Percentiles rank a stretch among this genome's conserved stretches.
phyloP scores from a whole-genome alignment of 2,329 filamentous ascomycete genomes.

The Aspergillus sp. region DNA sequence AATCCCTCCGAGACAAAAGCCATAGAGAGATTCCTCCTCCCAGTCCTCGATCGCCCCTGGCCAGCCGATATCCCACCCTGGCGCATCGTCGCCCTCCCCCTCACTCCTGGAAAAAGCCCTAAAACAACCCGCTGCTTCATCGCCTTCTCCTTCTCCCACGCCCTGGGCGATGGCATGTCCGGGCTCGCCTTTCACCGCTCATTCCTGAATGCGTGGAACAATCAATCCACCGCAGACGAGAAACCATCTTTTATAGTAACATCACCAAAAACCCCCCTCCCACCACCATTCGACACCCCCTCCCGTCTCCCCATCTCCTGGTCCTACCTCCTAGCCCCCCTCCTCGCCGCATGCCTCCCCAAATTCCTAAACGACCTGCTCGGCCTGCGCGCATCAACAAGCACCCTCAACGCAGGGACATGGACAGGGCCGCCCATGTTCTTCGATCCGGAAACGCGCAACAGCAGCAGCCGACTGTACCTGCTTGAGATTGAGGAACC shows the following conservation, averaged over 20 bases:
- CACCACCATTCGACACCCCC: conserved; percentile 40
- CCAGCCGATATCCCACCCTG: conserved; percentile 39
- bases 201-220: conserved; percentile 29
- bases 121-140: conserved; percentile 30
- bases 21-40: conserved; percentile 27
- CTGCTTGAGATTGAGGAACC: conserved; percentile 32
- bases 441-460: conserved; percentile 22
- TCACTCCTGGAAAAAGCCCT: conserved; percentile 13
- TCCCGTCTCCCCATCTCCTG: conserved; percentile 45
- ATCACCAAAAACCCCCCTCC: conserved; percentile 22
- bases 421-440: conserved; percentile 34
- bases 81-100: conserved; percentile 41
- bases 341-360: conserved; percentile 42
- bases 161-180: conserved; percentile 45
- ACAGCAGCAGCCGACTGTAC: conserved; percentile 30
- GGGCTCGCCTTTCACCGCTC: conserved; percentile 45
- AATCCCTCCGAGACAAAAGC: conserved; percentile 10
- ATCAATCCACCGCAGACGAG: background rate
- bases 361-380: conserved; percentile 31
- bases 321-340: conserved; percentile 43
- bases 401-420: conserved; percentile 28
- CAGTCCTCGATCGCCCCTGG: conserved; percentile 37
- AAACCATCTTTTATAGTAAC: conserved; percentile 13
- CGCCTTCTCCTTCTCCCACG: conserved; percentile 46
- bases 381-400: conserved; percentile 31